These are phyloP conservation scores for Acephala macrosclerotiorum DNA, from an alignment of 2,329 filamentous ascomycete species.

Conservation along the genomic window DNA sequence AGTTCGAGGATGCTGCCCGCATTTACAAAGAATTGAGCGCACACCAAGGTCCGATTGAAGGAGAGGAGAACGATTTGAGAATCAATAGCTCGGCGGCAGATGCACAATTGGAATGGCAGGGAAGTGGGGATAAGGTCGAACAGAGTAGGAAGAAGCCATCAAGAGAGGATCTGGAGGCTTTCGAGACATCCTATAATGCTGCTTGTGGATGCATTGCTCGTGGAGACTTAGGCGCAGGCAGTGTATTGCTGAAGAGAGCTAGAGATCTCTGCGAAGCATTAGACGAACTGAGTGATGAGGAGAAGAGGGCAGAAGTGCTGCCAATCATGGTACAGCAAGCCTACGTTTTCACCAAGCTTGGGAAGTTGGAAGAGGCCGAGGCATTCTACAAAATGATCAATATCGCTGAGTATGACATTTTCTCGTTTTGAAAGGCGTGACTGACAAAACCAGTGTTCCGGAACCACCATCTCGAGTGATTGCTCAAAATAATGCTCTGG, in stretches of 20 bases:
- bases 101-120: slow-evolving; percentile 77
- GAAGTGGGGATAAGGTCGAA: slow-evolving; percentile 46
- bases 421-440: slow-evolving; percentile 17
- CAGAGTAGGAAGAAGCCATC: slow-evolving; percentile 56
- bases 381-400: slow-evolving; percentile 67
- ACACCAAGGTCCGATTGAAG: slow-evolving; percentile 52
- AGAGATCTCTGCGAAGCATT: slow-evolving; percentile 74
- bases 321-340: slow-evolving; percentile 81
- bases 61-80: slow-evolving; percentile 75
- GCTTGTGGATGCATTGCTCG: slow-evolving; percentile 77
- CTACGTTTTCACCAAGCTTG: slow-evolving; percentile 73
- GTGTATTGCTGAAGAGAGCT: slow-evolving; percentile 73
- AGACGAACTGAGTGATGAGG: slow-evolving; percentile 76
- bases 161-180: slow-evolving; percentile 73
- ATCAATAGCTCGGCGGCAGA: slow-evolving; percentile 79
- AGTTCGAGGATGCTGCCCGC: slow-evolving; percentile 70
- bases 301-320: slow-evolving; percentile 76
- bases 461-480: slow-evolving; percentile 73
- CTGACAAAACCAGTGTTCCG: slow-evolving; percentile 60
- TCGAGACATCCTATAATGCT: slow-evolving; percentile 83
- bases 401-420: slow-evolving; percentile 63
- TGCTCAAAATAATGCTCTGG: slow-evolving; percentile 68
- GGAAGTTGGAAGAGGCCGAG: slow-evolving; percentile 70
- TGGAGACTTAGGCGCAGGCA: slow-evolving; percentile 69
- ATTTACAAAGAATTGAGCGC: slow-evolving; percentile 67